phyloP scores from a whole-genome alignment of 495 filamentous ascomycete species.

The Patellaria atrata region DNA sequence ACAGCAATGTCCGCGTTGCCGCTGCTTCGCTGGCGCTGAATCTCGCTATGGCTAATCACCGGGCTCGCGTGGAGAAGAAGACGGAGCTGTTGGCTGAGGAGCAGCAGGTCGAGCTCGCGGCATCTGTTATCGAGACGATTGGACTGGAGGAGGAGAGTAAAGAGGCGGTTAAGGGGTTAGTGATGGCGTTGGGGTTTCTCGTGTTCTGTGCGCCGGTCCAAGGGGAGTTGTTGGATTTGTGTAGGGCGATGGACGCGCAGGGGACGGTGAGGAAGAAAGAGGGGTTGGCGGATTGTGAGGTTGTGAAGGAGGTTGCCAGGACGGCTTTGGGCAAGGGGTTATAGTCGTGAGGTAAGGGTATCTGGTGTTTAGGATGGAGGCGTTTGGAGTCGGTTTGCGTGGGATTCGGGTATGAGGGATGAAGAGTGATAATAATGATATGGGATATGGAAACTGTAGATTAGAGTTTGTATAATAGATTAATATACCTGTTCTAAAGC shows the following conservation, averaged over 20 bases:
- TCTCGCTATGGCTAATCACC: constrained; percentile 53
- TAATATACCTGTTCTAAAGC: no score
- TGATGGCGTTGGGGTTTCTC: constrained; percentile 58
- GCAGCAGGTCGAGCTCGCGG: constrained; percentile 64
- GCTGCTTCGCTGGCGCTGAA: constrained; percentile 78
- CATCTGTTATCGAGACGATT: constrained; percentile 63
- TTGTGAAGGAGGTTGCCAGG: constrained; percentile 45
- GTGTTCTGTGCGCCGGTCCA: constrained; percentile 53
- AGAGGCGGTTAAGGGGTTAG: constrained; percentile 57
- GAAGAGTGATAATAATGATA: no score
- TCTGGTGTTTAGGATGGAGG: no score
- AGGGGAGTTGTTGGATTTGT: constrained; percentile 60
- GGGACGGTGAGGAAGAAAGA: constrained; percentile 43
- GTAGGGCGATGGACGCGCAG: constrained; percentile 53
- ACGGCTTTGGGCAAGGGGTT: constrained; percentile 33
- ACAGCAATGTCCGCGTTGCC: constrained; percentile 48
- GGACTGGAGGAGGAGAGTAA: constrained; percentile 46
- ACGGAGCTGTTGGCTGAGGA: constrained; percentile 40
- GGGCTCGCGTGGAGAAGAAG: constrained; percentile 40
- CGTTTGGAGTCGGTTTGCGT: no score
- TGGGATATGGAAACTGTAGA: no score
- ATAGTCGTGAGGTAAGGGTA: no score
- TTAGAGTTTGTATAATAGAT: no score
- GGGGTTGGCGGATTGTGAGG: constrained; percentile 37
- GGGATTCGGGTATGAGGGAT: no score